Base-by-base conservation (phyloP, 2,329 filamentous ascomycete species). In the Fusarium agapanthi region DNA sequence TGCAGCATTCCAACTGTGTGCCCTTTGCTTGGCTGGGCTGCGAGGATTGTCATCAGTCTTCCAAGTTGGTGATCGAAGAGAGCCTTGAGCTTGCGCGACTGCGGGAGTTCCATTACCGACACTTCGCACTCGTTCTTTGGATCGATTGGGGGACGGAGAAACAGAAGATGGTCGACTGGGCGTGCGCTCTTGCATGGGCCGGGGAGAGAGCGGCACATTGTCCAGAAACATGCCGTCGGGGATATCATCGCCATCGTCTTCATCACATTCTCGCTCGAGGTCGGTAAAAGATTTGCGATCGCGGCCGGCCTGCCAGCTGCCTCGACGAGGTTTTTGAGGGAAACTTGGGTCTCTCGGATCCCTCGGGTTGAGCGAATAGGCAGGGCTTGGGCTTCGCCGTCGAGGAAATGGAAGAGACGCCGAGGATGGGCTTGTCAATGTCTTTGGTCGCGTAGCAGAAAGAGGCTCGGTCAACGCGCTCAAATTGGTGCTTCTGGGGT, bases 121-220 rank as follows among this genome's bases (percentile, higher is more conserved):
- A 68, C 87, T 88, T 41, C 87, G 84, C 28, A 87, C 80, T 41
- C 86, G 83, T 69, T 88, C 85, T 72, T 88, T 88, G 13, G 83
- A 79, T 48, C 87, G 82, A 58, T 89, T 86, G 0, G 88, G 88
- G 0, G 88, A 89, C 7, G 86, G 84, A 1, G 86, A 84, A 10
- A 86, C 82, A 2, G 90, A 91, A 6, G 84, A 79, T 2, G 88
- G 84, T 43, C 84, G 83, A 77, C 88, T 91, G 12, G 83, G 84
- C 0, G 86, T 82, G 22, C 90, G 85, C 69, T 91, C 88, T 30
- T 84, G 83, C 3, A 84, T 84, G 4, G 89, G 90, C 5, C 90
- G 86, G n/a, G 93, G 93, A 0, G 93, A 95, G 50, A 96, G 89
- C 10, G 93, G 93, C 5, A 96, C 91, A 72, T 96, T 96, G 82